These are phyloP conservation scores for Lactifluus echinatus DNA, from an alignment of 768 basidiomycete species.

Conservation along the genomic window DNA sequence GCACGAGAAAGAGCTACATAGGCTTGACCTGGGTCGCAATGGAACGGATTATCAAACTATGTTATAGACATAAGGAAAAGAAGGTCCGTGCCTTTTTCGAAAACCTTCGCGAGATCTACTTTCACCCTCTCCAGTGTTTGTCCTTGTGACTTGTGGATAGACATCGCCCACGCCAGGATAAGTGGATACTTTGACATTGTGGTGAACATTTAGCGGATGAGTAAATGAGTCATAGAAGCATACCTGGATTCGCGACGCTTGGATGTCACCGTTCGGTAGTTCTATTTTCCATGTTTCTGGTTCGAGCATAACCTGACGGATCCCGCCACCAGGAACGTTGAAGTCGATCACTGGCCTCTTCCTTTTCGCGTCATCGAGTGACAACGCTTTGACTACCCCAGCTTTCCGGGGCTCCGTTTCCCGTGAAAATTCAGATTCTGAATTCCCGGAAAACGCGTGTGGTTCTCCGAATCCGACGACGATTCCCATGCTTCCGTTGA, in stretches of 20 bases:
- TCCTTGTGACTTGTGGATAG: conserved; percentile 96
- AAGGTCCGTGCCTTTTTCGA: conserved; percentile 68
- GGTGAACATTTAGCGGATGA: neutral
- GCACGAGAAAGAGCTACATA: conserved; percentile 88
- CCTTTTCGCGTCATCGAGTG: conserved; percentile 12
- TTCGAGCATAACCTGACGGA: conserved; percentile 46
- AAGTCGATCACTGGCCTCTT: conserved; percentile 76
- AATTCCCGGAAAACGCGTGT: conserved; percentile 21
- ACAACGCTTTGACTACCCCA: conserved; percentile 1
- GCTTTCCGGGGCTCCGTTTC: neutral
- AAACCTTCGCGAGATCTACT: conserved; percentile 87
- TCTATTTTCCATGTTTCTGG: conserved; percentile 84
- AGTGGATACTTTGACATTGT: conserved; percentile 55
- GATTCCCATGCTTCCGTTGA: conserved; percentile 91
- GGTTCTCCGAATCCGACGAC: conserved; percentile 67
- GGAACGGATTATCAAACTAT: neutral
- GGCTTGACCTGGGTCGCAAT: conserved; percentile 58
- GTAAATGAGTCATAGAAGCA: conserved; percentile 15
- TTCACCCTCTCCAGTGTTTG: conserved; percentile 93
- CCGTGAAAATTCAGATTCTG: neutral
- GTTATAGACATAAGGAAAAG: neutral
- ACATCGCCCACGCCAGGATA: conserved; percentile 95
- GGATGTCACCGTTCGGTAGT: conserved; percentile 77
- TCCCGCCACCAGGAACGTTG: conserved; percentile 46
- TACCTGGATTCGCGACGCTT: conserved; percentile 75